Evolutionary conservation across 768 basidiomycete species (phyloP), one percentile per base, ranked within the genome.

Genomic region (Erythrobasidium yunnanense): DNA sequence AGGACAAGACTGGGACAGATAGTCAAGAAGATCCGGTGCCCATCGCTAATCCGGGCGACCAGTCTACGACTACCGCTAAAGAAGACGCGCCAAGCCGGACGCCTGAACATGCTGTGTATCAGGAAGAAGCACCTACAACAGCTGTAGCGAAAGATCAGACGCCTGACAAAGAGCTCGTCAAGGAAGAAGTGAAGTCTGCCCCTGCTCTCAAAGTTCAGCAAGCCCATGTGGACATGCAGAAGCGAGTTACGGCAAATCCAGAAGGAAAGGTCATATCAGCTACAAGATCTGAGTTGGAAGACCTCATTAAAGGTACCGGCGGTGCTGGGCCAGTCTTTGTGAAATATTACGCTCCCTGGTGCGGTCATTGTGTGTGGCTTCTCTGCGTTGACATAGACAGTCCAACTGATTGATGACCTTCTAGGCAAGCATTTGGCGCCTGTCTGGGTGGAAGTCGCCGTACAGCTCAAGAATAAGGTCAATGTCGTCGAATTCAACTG

Each of bases 281-380:
- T 20, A 23, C 25, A 20, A 11, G 22, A 35, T 30, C 46, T 7
- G 66, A 55, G 15, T 49, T 66, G 3, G 46, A 60, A 1, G 50
- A 27, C 2, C 5, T 20, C 0, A 7, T 69, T 8, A 67, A 22
- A 6, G 38, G 54, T 47, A 65, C 38, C 5, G 30, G 38, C 18
- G 76, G 75, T 0, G 75, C 78, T 45, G 83, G 83, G 1, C 80
- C 83, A 0, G 76, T 81, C 1, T 83, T 87, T 70, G 78, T 86
- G 75, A 86, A 87, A 74, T 97, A 88, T 50, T 67, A 56, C 22
- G 66, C 66, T 13, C 66, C 66, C 53, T 51, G 82, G 88, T 96
- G 92, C 74, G 88, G 88, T 2, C 92, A 97, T 77, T 99, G 93
- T n/a, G n/a, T n/a, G n/a, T n/a, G n/a, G n/a, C n/a, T n/a, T n/a